These are phyloP conservation scores for Leucocoprinus sp. DNA, from an alignment of 768 basidiomycete species.

Conservation along the genomic window DNA sequence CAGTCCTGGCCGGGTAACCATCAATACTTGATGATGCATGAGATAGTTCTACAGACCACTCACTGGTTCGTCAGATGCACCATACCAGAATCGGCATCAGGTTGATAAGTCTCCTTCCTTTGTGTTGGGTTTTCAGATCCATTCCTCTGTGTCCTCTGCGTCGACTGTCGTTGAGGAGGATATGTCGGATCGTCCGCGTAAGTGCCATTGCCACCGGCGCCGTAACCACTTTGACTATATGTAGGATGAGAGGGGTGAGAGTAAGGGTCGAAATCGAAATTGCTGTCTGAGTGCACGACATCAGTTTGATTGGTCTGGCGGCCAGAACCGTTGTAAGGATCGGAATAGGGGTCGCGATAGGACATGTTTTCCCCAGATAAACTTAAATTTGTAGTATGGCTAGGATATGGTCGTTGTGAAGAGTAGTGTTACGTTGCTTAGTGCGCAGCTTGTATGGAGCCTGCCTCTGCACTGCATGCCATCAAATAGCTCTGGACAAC, in stretches of 20 bases:
- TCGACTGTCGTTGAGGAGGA: conserved; percentile 11
- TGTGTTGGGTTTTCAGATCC: not conserved
- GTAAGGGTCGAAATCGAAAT: conserved; percentile 31
- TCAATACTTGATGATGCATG: not conserved
- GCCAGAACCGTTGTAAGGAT: conserved; percentile 18
- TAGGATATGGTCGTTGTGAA: not conserved
- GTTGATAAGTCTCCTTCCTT: conserved; percentile 7
- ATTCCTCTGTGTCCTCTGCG: conserved; percentile 7
- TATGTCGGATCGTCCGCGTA: conserved; percentile 8
- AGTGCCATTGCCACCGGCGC: not conserved
- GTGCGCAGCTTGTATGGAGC: conserved; percentile 1
- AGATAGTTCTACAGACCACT: not conserved
- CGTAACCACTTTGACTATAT: conserved; percentile 41
- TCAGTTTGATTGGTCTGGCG: conserved; percentile 19
- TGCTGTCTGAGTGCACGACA: conserved; percentile 20
- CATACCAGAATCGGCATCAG: not conserved
- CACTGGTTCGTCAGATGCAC: not conserved
- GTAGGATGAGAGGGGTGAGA: conserved; percentile 47
- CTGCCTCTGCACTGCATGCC: conserved; percentile 5
- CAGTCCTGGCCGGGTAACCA: conserved; percentile 21
- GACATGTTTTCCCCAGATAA: too few relatives aligned
- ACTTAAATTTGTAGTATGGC: too few relatives aligned
- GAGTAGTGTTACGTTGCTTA: not conserved
- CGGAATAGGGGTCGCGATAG: conserved; percentile 49
- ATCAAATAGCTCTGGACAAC: not conserved